A percentile compares a stretch with the other conserved stretches of the same genome.
phyloP scores from a whole-genome alignment of 2,329 filamentous ascomycete genomes.

The Aspergillus fructus region DNA sequence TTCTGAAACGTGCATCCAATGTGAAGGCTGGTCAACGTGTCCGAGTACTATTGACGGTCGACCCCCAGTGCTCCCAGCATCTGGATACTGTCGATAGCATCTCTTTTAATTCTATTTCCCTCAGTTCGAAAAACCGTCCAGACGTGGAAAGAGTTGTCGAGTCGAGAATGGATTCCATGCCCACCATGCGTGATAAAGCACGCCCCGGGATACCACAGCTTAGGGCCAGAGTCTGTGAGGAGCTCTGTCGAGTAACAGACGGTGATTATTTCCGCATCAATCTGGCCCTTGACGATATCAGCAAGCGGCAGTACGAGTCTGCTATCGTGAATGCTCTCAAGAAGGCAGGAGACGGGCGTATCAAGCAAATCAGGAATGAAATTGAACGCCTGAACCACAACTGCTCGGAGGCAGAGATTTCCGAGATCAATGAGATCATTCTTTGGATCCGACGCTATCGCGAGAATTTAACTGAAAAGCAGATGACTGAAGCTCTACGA shows the following conservation, averaged over 20 bases:
- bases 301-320: neutral
- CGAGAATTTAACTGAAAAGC: no score
- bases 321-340: neutral
- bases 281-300: neutral
- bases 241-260: neutral
- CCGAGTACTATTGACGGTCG: neutral
- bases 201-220: neutral
- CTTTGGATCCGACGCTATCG: no score
- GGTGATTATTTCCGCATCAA: neutral
- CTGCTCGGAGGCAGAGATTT: no score
- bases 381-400: neutral
- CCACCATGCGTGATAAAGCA: neutral
- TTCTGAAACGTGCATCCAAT: neutral
- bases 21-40: neutral
- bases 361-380: neutral
- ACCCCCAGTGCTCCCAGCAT: neutral
- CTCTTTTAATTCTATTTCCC: neutral
- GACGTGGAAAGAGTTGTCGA: no score
- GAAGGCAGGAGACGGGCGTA: neutral
- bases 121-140: neutral
- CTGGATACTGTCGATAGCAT: neutral
- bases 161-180: neutral
- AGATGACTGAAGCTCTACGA: no score
- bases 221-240: neutral
- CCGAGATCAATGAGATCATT: no score